Percentiles rank a stretch among this genome's conserved stretches.
Conservation (phyloP, 202 grass and related monocot genomes). For the Dendrocalamus latiflorus region DNA sequence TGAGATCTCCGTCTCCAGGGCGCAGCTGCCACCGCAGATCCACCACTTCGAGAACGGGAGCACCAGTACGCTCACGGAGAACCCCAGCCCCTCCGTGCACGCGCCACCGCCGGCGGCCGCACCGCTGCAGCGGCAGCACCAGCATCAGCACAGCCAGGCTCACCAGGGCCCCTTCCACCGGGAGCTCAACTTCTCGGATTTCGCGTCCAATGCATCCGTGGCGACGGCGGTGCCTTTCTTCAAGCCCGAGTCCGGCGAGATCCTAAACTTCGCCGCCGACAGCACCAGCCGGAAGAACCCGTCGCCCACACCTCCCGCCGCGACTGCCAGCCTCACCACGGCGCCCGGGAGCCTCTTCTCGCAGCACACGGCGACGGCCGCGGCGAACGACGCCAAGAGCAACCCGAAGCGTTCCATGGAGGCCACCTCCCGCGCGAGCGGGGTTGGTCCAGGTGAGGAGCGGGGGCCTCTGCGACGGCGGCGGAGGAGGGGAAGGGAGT, state of each 20-base stretch:
- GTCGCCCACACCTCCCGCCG: slow-evolving; percentile 31
- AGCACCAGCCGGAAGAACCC: no score
- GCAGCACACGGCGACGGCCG: slow-evolving; percentile 42
- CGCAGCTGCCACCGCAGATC: no score
- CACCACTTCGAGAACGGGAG: slow-evolving; percentile 73
- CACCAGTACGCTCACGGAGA: slow-evolving; percentile 67
- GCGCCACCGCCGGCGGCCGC: slow-evolving; percentile 21
- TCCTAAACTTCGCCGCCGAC: slow-evolving; percentile 64
- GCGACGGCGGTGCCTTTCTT: no score
- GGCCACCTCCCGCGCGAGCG: slow-evolving; percentile 71
- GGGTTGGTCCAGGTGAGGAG: no score
- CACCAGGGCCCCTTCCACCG: slow-evolving; percentile 43
- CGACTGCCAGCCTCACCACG: slow-evolving; percentile 52
- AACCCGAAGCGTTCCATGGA: slow-evolving; percentile 73
- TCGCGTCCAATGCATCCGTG: slow-evolving; percentile 49
- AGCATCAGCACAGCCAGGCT: slow-evolving; percentile 32
- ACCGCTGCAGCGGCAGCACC: no score
- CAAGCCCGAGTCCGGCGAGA: slow-evolving; percentile 79
- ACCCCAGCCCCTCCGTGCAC: slow-evolving; percentile 53
- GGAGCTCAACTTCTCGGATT: slow-evolving; percentile 85
- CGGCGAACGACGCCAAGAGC: slow-evolving; percentile 34
- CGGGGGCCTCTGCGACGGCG: no score
- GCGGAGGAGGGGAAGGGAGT: no score
- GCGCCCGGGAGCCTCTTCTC: no score
- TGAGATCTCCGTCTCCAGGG: no score